These are phyloP conservation scores for Cylindrodendrum hubeiense DNA, from an alignment of 2,329 filamentous ascomycete species.

Conservation along the genomic window DNA sequence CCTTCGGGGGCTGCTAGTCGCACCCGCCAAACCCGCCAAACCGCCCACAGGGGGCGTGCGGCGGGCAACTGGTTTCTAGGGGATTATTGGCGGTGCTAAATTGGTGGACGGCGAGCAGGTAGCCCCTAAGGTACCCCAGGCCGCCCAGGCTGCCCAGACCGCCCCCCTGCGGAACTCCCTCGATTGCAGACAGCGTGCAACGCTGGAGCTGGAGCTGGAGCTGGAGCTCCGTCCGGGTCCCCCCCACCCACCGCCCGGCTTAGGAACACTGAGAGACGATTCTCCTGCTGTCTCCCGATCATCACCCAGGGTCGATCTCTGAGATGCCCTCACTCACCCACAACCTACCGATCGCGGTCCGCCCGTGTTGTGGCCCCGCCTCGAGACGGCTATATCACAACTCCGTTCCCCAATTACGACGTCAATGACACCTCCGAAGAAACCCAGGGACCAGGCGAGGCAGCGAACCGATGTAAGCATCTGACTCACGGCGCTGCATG, in stretches of 20 bases:
- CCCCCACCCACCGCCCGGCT: not conserved
- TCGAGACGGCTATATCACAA: not conserved
- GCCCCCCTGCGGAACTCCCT: no score
- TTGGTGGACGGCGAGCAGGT: no score
- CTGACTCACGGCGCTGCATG: constrained; percentile 17
- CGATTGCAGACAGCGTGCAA: not conserved
- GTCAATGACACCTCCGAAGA: not conserved
- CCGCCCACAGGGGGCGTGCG: no score
- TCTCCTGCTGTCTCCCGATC: not conserved
- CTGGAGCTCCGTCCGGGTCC: not conserved
- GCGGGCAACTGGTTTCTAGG: not conserved
- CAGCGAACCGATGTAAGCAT: not conserved
- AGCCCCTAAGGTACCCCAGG: not conserved
- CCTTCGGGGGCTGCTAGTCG: not conserved
- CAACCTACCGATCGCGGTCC: not conserved
- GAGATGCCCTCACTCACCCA: not conserved
- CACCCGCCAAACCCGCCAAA: not conserved
- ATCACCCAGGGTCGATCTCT: not conserved
- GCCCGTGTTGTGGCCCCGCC: no score
- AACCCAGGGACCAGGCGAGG: not conserved
- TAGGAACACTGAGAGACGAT: not conserved
- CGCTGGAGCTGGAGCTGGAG: not conserved
- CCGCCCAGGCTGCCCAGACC: not conserved
- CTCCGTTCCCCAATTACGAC: not conserved
- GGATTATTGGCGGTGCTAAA: not conserved